Evolutionary conservation across 176 grass and related monocot species (phyloP).

Genomic region (Oryza meridionalis): DNA sequence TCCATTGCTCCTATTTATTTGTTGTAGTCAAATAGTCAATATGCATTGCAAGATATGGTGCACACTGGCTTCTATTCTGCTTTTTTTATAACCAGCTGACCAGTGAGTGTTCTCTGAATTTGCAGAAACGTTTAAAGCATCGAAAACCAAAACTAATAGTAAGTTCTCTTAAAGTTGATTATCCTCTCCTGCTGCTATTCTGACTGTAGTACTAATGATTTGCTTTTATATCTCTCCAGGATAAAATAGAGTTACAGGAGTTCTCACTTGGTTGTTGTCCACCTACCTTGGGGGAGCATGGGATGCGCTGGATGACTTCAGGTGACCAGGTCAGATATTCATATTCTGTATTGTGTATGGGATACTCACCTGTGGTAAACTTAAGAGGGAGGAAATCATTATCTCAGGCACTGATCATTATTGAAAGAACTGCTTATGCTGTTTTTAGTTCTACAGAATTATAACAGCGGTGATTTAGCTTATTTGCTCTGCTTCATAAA

Average conservation of each 20-base stretch:
- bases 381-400: slow-evolving; percentile 15
- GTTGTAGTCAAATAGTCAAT: slow-evolving; percentile 10
- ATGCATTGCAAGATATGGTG: slow-evolving; percentile 20
- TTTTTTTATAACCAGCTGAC: slow-evolving; percentile 35
- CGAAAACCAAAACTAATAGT: slow-evolving; percentile 85
- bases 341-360: slow-evolving; percentile 23
- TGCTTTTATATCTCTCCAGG: slow-evolving; percentile 52
- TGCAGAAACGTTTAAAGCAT: slow-evolving; percentile 84
- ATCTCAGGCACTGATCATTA: background rate
- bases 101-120: slow-evolving; percentile 30
- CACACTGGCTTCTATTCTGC: background rate
- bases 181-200: slow-evolving; percentile 34
- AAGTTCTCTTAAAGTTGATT: slow-evolving; percentile 46
- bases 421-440: background rate
- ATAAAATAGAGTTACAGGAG: slow-evolving; percentile 95
- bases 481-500: slow-evolving; percentile 8
- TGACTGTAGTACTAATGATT: slow-evolving; percentile 32
- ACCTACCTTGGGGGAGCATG: slow-evolving; percentile 78
- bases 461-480: background rate
- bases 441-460: slow-evolving; percentile 22
- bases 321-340: slow-evolving; percentile 64
- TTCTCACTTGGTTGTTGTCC: slow-evolving; percentile 83
- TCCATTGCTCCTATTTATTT: slow-evolving; percentile 5
- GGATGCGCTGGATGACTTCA: slow-evolving; percentile 82
- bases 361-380: slow-evolving; percentile 10